These are phyloP conservation scores for Metschnikowia lunata DNA, from an alignment of 805 yeast genomes.

Conservation along the genomic window DNA sequence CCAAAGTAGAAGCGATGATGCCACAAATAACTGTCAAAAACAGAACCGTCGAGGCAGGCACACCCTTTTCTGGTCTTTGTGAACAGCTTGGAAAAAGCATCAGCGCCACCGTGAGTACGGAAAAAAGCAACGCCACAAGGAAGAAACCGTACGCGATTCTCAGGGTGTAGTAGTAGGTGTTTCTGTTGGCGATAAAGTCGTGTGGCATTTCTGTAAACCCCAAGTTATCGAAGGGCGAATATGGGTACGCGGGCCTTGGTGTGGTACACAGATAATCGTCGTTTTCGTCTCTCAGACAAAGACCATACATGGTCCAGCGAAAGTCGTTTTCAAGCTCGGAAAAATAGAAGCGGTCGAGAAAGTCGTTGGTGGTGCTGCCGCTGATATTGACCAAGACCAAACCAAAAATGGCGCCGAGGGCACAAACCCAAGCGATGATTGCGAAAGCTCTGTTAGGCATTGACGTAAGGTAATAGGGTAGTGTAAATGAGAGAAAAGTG, in stretches of 20 bases:
- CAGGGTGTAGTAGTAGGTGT: constrained; percentile 59
- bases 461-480: no score
- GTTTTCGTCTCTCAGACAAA: constrained; percentile 21
- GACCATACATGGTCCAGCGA: constrained; percentile 28
- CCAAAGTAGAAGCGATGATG: constrained; percentile 42
- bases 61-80: constrained; percentile 7
- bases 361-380: constrained; percentile 20
- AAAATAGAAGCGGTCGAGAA: constrained; percentile 24
- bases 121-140: constrained; percentile 58
- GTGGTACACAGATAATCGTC: constrained; percentile 18
- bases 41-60: constrained; percentile 9
- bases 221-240: constrained; percentile 29
- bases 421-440: constrained; percentile 22
- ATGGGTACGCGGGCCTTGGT: constrained; percentile 27
- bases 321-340: constrained; percentile 21
- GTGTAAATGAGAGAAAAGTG: no score
- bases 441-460: background rate
- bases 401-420: constrained; percentile 21
- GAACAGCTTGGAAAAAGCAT: constrained; percentile 12
- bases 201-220: constrained; percentile 39
- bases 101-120: constrained; percentile 45
- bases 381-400: constrained; percentile 26
- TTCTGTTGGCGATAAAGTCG: constrained; percentile 44
- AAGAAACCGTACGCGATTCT: constrained; percentile 37
- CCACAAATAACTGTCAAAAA: constrained; percentile 38